phyloP scores from a whole-genome alignment of 306 rosid species.

The Acacia melanoxylon region DNA sequence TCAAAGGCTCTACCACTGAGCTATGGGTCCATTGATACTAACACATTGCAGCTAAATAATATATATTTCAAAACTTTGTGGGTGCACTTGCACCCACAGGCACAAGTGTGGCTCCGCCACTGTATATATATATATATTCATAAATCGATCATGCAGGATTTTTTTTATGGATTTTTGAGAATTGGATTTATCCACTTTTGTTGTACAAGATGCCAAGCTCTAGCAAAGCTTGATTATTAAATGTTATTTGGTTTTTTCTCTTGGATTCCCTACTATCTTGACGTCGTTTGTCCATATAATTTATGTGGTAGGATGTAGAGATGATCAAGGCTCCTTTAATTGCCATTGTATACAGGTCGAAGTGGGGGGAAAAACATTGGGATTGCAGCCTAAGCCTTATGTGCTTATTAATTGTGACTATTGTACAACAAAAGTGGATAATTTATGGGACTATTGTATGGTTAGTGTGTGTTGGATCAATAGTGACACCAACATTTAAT shows the following conservation, averaged over 20 bases:
- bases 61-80: too few species aligned
- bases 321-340: conserved; percentile 11
- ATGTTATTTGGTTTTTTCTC: conserved; percentile 25
- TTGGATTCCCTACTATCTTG: conserved; percentile 14
- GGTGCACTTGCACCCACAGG: too few species aligned
- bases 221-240: conserved; percentile 26
- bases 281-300: neutral
- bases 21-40: too few species aligned
- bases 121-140: conserved; percentile 3
- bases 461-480: conserved; percentile 80
- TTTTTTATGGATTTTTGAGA: conserved; percentile 27
- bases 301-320: conserved; percentile 39
- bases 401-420: conserved; percentile 44
- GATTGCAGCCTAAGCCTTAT: conserved; percentile 46
- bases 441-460: conserved; percentile 74
- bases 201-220: conserved; percentile 27
- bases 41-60: too few species aligned
- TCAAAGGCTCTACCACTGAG: too few species aligned
- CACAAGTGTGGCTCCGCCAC: too few species aligned
- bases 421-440: too few species aligned
- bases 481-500: conserved; percentile 90
- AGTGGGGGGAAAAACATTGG: conserved; percentile 41
- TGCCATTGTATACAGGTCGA: conserved; percentile 33
- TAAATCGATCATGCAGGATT: conserved; percentile 35
- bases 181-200: conserved; percentile 29